Base-by-base conservation (phyloP, 495 filamentous ascomycete species). In the Penicillium malachiteum region DNA sequence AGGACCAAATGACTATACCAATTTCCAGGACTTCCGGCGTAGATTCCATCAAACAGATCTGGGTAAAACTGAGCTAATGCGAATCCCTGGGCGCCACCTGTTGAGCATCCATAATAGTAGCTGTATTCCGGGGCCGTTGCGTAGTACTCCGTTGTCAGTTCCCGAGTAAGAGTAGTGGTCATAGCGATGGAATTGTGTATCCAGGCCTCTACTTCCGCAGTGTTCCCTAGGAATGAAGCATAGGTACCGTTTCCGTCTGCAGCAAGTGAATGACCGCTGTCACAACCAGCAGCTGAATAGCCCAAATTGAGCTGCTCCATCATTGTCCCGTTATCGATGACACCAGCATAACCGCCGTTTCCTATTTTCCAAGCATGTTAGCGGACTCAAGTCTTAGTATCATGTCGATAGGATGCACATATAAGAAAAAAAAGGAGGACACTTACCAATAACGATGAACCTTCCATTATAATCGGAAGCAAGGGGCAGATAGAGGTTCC, bases 11-110 rank as follows among this genome's bases (percentile, higher is more conserved):
- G 75, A 7, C 65, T 68, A 46, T 73, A 78, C 65, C 67, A 78
- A 43, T 77, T 78, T 16, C 74, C 72, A 13, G 75, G 72, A 42
- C 60, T 67, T 32, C 72, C 69, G 3, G 74, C 72, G 33, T 64
- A 59, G 18, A 78, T 76, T 7, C 74, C 73, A 60, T 78, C 74
- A 47, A 76, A 78, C 1, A 78, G 48, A 0, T 67, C 48, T 2
- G 73, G 71, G 57, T 78, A 64, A 33, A 61, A 74, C 48, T 75
- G 73, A 7, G 73, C 75, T 9, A 78, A 53, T 3, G 75, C 72
- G 53, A 71, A 78, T n/a, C 73, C 75, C 59, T 76, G 75, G n/a
- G 69, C 73, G n/a, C 75, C 75, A 1, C 75, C 73, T 3, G 73
- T 78, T 7, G 73, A 78, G 38, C 73, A 78, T 8, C 73, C 73